phyloP scores from a whole-genome alignment of 129 eudicot species.

The Escallonia herrerae region DNA sequence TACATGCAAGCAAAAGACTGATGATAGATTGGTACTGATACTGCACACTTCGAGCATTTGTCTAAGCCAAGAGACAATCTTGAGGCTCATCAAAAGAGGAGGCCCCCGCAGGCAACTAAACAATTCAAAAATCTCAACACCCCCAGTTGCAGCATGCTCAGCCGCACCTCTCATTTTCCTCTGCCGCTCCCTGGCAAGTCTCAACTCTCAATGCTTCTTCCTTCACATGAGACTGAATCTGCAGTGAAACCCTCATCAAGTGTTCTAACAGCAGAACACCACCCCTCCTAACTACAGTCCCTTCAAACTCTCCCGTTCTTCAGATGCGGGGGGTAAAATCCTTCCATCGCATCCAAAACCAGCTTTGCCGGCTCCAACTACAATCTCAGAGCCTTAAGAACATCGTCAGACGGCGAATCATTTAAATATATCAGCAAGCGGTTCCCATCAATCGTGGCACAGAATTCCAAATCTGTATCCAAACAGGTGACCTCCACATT shows the following conservation, averaged over 20 bases:
- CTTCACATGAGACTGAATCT: constrained; percentile 7
- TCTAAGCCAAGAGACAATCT: constrained; percentile 5
- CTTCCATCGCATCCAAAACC: constrained; percentile 37
- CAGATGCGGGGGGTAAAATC: constrained; percentile 29
- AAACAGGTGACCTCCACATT: neutral
- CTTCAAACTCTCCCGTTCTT: constrained; percentile 10
- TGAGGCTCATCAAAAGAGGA: constrained; percentile 17
- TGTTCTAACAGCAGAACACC: constrained; percentile 30
- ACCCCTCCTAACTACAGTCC: constrained; percentile 19
- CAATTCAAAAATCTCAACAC: constrained; percentile 29
- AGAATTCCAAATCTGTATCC: neutral
- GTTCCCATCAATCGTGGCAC: neutral
- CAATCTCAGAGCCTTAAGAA: constrained; percentile 11
- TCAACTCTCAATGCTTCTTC: constrained; percentile 12
- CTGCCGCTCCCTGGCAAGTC: constrained; percentile 23
- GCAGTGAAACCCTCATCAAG: constrained; percentile 13
- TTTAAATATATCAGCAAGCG: neutral
- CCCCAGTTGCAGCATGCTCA: constrained; percentile 5
- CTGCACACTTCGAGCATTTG: constrained; percentile 14
- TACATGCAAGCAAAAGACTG: too few species aligned
- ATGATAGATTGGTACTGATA: too few species aligned
- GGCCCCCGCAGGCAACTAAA: constrained; percentile 18
- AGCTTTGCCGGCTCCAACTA: constrained; percentile 29
- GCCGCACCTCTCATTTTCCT: constrained; percentile 10
- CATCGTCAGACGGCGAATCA: constrained; percentile 8